These are phyloP conservation scores for Ostreobium quekettii DNA, from an alignment of 139 green algal species.

Conservation along the genomic window DNA sequence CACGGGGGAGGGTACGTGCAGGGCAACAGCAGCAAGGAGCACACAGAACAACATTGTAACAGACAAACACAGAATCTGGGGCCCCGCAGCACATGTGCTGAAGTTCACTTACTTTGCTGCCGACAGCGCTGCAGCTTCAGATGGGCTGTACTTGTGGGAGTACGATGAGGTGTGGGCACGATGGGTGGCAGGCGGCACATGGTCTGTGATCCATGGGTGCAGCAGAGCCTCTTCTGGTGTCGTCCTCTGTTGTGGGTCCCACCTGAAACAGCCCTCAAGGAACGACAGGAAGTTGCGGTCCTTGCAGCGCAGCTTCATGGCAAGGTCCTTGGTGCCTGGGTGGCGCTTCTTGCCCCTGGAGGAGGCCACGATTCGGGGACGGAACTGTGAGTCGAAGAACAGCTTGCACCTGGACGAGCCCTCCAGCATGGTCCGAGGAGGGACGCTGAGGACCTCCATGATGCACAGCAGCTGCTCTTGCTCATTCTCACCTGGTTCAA, in stretches of 20 bases:
- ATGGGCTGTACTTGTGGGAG: too few relatives aligned
- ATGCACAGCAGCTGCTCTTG: slow-evolving; percentile 69
- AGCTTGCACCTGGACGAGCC: slow-evolving; percentile 50
- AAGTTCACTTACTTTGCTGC: too few relatives aligned
- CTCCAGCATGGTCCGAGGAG: slow-evolving; percentile 47
- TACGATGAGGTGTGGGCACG: too few relatives aligned
- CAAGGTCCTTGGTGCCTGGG: slow-evolving; percentile 33
- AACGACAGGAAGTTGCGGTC: slow-evolving; percentile 40
- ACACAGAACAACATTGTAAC: too few relatives aligned
- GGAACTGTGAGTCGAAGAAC: slow-evolving; percentile 56
- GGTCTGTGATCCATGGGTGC: slow-evolving; percentile 60
- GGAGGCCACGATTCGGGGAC: slow-evolving; percentile 47
- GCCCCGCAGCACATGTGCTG: too few relatives aligned
- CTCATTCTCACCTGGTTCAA: slow-evolving; percentile 57
- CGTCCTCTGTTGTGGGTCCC: slow-evolving; percentile 56
- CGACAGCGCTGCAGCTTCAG: too few relatives aligned
- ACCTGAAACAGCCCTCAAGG: slow-evolving; percentile 40
- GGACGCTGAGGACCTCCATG: slow-evolving; percentile 68
- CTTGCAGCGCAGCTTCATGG: slow-evolving; percentile 28
- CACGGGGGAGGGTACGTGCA: too few relatives aligned
- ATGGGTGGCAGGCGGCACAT: slow-evolving; percentile 23
- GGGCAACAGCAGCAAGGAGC: too few relatives aligned
- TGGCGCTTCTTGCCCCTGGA: slow-evolving; percentile 36
- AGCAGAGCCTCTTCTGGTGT: slow-evolving; percentile 63
- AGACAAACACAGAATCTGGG: too few relatives aligned